These are phyloP conservation scores for Tolypocladium ovalisporum DNA, from an alignment of 2,329 filamentous ascomycete genomes.

Conservation along the genomic window DNA sequence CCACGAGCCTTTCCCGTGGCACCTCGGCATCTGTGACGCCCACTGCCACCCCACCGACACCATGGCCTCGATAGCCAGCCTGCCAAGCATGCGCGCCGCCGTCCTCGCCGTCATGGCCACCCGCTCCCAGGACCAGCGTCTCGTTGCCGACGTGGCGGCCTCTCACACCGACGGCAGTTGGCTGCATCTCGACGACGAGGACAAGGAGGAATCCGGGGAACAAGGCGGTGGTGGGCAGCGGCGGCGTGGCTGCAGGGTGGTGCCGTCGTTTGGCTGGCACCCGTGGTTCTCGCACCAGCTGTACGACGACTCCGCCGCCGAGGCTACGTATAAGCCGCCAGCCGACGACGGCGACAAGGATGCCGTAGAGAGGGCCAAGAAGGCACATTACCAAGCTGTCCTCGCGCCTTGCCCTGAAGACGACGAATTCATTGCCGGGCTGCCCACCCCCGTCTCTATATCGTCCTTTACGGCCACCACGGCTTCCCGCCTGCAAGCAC, in stretches of 20 bases:
- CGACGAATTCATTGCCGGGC: slow-evolving; percentile 29
- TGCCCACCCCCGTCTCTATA: slow-evolving; percentile 52
- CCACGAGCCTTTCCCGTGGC: slow-evolving; percentile 49
- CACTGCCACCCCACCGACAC: slow-evolving; percentile 81
- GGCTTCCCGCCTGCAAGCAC: slow-evolving; percentile 37
- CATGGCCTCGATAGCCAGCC: slow-evolving; percentile 46
- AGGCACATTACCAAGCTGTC: slow-evolving; percentile 54
- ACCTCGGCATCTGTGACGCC: slow-evolving; percentile 61
- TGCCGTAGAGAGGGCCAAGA: slow-evolving; percentile 25
- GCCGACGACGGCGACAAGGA: slow-evolving; percentile 9
- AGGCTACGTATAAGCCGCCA: slow-evolving; percentile 23
- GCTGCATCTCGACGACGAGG: not conserved
- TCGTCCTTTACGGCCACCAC: slow-evolving; percentile 48
- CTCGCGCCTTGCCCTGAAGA: slow-evolving; percentile 42
- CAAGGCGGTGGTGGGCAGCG: not conserved
- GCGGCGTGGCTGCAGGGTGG: slow-evolving; percentile 11
- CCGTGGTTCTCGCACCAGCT: slow-evolving; percentile 78
- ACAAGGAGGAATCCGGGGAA: not conserved
- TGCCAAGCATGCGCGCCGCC: slow-evolving; percentile 55
- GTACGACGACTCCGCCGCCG: slow-evolving; percentile 43
- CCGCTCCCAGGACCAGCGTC: slow-evolving; percentile 60
- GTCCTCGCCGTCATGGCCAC: slow-evolving; percentile 69
- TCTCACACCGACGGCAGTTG: slow-evolving; percentile 36
- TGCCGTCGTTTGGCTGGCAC: slow-evolving; percentile 80
- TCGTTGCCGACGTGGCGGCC: slow-evolving; percentile 53